These are phyloP conservation scores for Annulohypoxylon maeteangense DNA, from an alignment of 495 filamentous ascomycete species.

Conservation along the genomic window DNA sequence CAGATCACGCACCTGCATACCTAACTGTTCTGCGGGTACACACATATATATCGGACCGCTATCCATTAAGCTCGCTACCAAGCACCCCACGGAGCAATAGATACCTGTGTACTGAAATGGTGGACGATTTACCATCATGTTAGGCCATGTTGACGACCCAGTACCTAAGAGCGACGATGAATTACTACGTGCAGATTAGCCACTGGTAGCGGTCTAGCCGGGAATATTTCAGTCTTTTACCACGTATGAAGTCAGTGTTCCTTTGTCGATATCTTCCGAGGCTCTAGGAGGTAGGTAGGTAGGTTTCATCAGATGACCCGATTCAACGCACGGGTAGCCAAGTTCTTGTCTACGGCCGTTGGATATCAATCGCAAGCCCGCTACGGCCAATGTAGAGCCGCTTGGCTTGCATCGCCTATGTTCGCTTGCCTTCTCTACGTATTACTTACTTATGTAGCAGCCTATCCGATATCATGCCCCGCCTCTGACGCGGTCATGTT, in stretches of 20 bases:
- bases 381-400: slow-evolving; percentile 20
- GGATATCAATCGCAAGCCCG: slow-evolving; percentile 18
- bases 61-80: slow-evolving; percentile 9
- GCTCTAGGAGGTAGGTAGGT: slow-evolving; percentile 14
- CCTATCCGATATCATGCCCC: slow-evolving; percentile 29
- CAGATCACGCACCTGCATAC: slow-evolving; percentile 33
- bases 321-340: slow-evolving; percentile 28
- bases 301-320: slow-evolving; percentile 15
- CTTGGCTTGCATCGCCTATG: slow-evolving; percentile 18
- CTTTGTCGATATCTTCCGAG: slow-evolving; percentile 20
- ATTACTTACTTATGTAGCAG: slow-evolving; percentile 1
- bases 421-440: slow-evolving; percentile 7
- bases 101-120: neutral
- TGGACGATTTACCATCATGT: neutral
- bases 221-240: slow-evolving; percentile 18
- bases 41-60: slow-evolving; percentile 33
- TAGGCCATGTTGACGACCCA: slow-evolving; percentile 21
- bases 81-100: slow-evolving; percentile 26
- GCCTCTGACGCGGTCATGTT: slow-evolving; percentile 38
- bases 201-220: slow-evolving; percentile 8
- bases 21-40: slow-evolving; percentile 15
- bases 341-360: slow-evolving; percentile 33
- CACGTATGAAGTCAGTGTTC: neutral
- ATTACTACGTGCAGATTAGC: slow-evolving; percentile 37
- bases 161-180: slow-evolving; percentile 10